Base-by-base conservation (phyloP, 768 basidiomycete genomes). In the Mycena sanguinolenta region DNA sequence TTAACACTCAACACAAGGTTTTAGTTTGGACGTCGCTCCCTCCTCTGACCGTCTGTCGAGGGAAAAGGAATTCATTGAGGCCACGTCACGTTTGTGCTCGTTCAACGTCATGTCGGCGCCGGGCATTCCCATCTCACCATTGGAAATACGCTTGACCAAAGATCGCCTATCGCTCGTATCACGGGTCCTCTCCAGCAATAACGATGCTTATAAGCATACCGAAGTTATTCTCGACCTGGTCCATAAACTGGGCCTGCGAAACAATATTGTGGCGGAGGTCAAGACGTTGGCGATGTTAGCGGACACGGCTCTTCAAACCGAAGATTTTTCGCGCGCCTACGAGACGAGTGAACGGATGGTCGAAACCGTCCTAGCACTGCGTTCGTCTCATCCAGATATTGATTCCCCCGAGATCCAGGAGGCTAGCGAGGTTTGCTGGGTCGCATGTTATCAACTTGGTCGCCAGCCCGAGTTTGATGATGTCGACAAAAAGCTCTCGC, bases 51-150 rank as follows among this genome's bases (percentile, higher is more conserved):
- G 83, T 0, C 85, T 97, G 63, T 73, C 79, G 17, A 84, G 83
- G 67, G 95, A 98, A 78, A 92, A 91, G 65, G 93, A 95, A 63
- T 99, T 98, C 80, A 98, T 99, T 71, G 97, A 99, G 82, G 98
- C 98, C 2, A 99, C 98, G 1, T 97, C 96, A 28, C 92, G 95
- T 2, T 91, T 99, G 14, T 90, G 92, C n/a, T 95, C 97, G 4
- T 99, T 95, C 85, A 94, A 95, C 67, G 86, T 97, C 69, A 85
- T 85, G 78, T 91, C 95, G 27, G 86, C 89, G 7, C 88, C 91
- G 12, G 92, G 94, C 54, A 88, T 92, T 50, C 87, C 91, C 8
- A 91, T 99, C 60, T 89, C 95, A 12, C 97, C 97, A 0, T 90
- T 98, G 69, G 97, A 98, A 79, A 96, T 99, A 69, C 92, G 97